Evolutionary conservation across 2,329 filamentous ascomycete species (phyloP).

Genomic region (Fusarium sp.): DNA sequence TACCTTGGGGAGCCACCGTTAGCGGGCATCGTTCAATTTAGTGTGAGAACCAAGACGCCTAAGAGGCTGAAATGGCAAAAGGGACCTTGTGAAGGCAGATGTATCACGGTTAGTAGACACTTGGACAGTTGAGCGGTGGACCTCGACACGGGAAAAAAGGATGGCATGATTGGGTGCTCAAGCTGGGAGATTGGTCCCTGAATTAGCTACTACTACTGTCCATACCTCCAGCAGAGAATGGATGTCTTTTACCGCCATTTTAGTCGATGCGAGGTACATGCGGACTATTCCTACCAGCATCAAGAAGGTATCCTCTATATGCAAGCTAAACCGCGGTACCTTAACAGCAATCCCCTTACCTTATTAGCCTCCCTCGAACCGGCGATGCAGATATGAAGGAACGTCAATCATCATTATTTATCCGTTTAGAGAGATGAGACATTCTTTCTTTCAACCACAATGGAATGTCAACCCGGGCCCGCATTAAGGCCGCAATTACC

Average conservation of each 20-base stretch:
- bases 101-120: slow-evolving; percentile 9
- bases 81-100: slow-evolving; percentile 20
- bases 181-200: slow-evolving; percentile 35
- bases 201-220: slow-evolving; percentile 19
- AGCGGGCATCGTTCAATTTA: slow-evolving; percentile 17
- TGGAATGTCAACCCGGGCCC: slow-evolving; percentile 27
- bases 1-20: neutral
- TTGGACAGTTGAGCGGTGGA: slow-evolving; percentile 19
- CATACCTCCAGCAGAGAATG: slow-evolving; percentile 9
- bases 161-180: slow-evolving; percentile 23
- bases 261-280: slow-evolving; percentile 22
- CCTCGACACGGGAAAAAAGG: slow-evolving; percentile 2
- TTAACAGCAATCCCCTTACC: slow-evolving; percentile 30
- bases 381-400: slow-evolving; percentile 34
- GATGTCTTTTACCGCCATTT: slow-evolving; percentile 39
- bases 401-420: slow-evolving; percentile 34
- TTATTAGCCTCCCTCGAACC: slow-evolving; percentile 29
- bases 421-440: slow-evolving; percentile 29
- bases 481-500: slow-evolving; percentile 27
- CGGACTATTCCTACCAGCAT: slow-evolving; percentile 4
- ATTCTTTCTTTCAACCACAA: slow-evolving; percentile 10
- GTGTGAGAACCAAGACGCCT: slow-evolving; percentile 24
- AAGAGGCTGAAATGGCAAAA: slow-evolving; percentile 35
- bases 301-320: slow-evolving; percentile 31
- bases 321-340: slow-evolving; percentile 26